These are phyloP conservation scores for Citrullus amarus DNA, from an alignment of 306 rosid species.

Conservation along the genomic window DNA sequence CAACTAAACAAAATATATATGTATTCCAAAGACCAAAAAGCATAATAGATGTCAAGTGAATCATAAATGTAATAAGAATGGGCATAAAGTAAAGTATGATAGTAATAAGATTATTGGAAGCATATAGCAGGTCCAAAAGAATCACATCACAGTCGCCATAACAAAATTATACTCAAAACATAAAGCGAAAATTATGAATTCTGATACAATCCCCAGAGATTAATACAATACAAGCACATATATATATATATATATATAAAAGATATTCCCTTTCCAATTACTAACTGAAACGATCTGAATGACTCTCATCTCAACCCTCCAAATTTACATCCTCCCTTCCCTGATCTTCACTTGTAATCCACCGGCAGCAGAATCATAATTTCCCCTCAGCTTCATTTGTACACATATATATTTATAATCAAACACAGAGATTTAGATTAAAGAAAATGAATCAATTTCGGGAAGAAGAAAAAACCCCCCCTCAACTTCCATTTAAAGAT, in stretches of 20 bases:
- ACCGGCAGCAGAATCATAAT: neutral
- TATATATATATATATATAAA: too few species aligned
- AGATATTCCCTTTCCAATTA: neutral
- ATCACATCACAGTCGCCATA: slow-evolving; percentile 34
- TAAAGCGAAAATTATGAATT: neutral
- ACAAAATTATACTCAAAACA: slow-evolving; percentile 11
- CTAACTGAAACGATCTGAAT: neutral
- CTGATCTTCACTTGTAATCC: neutral
- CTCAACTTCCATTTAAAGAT: slow-evolving; percentile 8
- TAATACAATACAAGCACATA: neutral
- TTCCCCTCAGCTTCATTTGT: slow-evolving; percentile 3
- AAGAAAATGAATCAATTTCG: slow-evolving; percentile 5
- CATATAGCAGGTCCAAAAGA: neutral
- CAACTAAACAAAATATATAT: too few species aligned
- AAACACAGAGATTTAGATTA: neutral
- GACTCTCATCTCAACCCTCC: neutral
- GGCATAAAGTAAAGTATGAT: neutral
- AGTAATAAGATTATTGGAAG: neutral
- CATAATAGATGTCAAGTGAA: too few species aligned
- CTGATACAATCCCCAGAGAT: neutral
- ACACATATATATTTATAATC: slow-evolving; percentile 11
- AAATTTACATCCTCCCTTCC: neutral
- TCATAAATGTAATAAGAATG: neutral
- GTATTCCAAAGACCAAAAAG: too few species aligned
- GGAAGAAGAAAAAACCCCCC: neutral